Evolutionary conservation across 306 rosid genomes (phyloP).

Genomic region (Malus asiatica): DNA sequence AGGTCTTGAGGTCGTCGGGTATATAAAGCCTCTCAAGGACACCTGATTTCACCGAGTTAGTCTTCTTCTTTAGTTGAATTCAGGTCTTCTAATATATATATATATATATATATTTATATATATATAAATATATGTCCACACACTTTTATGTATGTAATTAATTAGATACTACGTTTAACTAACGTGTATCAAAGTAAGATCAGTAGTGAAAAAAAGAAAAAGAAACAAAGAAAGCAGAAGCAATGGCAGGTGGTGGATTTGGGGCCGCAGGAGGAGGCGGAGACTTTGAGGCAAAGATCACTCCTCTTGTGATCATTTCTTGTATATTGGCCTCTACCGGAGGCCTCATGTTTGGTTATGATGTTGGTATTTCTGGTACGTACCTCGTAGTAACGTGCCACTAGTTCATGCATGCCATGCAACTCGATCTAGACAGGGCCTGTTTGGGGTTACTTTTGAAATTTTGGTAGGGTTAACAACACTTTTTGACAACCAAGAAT

Average conservation of each 20-base stretch:
- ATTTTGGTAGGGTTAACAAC: no score
- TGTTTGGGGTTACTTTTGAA: no score
- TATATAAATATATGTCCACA: no score
- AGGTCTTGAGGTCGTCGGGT: not conserved
- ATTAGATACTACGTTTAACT: not conserved
- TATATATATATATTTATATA: no score
- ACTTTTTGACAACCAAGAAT: no score
- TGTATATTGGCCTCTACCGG: slow-evolving; percentile 3
- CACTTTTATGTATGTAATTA: not conserved
- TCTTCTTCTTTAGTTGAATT: not conserved
- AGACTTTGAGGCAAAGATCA: slow-evolving; percentile 9
- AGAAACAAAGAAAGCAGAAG: not conserved
- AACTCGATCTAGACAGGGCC: no score
- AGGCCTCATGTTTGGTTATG: slow-evolving; percentile 6
- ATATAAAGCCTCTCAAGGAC: not conserved
- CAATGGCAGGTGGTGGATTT: slow-evolving; percentile 10
- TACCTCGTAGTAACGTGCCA: not conserved
- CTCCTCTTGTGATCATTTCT: slow-evolving; percentile 3
- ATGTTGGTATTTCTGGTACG: slow-evolving; percentile 1
- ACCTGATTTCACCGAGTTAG: not conserved
- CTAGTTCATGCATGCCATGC: not conserved
- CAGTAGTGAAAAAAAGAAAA: not conserved
- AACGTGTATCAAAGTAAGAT: not conserved
- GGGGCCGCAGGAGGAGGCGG: not conserved
- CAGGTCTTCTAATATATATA: not conserved